Evolutionary conservation across 306 rosid species (phyloP).

Genomic region (Heteromeles arbutifolia): DNA sequence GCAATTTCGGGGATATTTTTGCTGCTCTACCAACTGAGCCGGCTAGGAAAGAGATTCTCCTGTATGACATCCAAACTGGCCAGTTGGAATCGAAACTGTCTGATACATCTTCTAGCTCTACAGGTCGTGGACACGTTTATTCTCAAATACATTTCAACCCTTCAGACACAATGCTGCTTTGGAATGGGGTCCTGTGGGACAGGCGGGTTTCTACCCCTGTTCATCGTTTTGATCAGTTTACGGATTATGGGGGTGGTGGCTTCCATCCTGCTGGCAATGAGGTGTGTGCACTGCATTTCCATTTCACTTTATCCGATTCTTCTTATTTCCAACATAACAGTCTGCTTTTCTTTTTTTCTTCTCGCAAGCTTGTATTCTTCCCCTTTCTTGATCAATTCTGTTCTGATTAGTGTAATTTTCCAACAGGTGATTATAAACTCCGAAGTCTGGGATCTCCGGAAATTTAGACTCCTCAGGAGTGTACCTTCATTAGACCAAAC

Average conservation of each 20-base stretch:
- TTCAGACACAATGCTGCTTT: slow-evolving; percentile 77
- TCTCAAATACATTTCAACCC: slow-evolving; percentile 83
- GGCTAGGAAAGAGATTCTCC: slow-evolving; percentile 66
- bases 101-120: slow-evolving; percentile 49
- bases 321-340: neutral
- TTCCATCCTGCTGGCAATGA: slow-evolving; percentile 99
- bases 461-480: slow-evolving; percentile 75
- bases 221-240: slow-evolving; percentile 94
- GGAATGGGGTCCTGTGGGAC: slow-evolving; percentile 98
- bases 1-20: slow-evolving; percentile 67
- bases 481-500: slow-evolving; percentile 97
- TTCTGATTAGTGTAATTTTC: neutral
- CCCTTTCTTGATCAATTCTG: neutral
- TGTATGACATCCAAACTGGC: slow-evolving; percentile 67
- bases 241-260: slow-evolving; percentile 98
- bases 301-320: neutral
- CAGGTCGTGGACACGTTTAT: slow-evolving; percentile 77
- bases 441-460: slow-evolving; percentile 98
- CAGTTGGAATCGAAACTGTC: slow-evolving; percentile 55
- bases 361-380: neutral
- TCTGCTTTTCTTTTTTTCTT: too few species aligned
- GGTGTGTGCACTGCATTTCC: slow-evolving; percentile 38
- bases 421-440: slow-evolving; percentile 92
- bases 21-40: slow-evolving; percentile 75
- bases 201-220: slow-evolving; percentile 63